Percentiles rank a stretch among this genome's conserved stretches.
Conservation (phyloP, 1,284 basidiomycete species). For the Coniferiporia weirii region DNA sequence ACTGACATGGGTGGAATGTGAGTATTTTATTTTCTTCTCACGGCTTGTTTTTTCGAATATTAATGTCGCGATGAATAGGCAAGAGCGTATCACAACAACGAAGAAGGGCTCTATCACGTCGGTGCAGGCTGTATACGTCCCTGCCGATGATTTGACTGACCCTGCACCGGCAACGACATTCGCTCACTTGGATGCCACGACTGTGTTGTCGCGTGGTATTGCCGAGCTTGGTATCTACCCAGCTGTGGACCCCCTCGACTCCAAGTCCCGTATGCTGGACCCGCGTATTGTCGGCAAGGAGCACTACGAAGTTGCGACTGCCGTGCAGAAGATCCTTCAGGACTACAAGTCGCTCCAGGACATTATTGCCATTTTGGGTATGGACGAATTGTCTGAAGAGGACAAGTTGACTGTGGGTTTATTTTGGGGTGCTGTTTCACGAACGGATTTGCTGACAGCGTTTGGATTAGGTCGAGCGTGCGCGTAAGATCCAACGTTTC, state of each 20-base stretch:
- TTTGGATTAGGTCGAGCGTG: constrained; percentile 70
- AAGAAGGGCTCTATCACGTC: constrained; percentile 99
- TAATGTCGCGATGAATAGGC: constrained; percentile 43
- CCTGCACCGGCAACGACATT: constrained; percentile 99
- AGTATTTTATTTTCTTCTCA: constrained; percentile 30
- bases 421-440: not conserved
- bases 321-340: constrained; percentile 97
- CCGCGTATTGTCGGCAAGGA: constrained; percentile 91
- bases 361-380: constrained; percentile 96
- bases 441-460: constrained; percentile 13
- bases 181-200: constrained; percentile 99
- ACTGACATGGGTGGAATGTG: constrained; percentile 99
- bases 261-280: constrained; percentile 99
- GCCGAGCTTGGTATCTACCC: constrained; percentile 99
- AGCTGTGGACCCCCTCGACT: constrained; percentile 98
- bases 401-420: constrained; percentile 91
- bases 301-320: constrained; percentile 94
- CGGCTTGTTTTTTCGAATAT: not conserved
- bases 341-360: constrained; percentile 99
- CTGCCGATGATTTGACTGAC: constrained; percentile 99
- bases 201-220: constrained; percentile 97
- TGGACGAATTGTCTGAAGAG: constrained; percentile 99
- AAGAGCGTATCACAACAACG: constrained; percentile 98
- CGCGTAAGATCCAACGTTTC: constrained; percentile 92
- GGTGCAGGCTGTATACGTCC: constrained; percentile 93